Percentiles rank a stretch among this genome's conserved stretches.
These are phyloP conservation scores for Ceratorhiza oryzae-sativae DNA, from an alignment of 1,284 basidiomycete species.

Conservation along the genomic window DNA sequence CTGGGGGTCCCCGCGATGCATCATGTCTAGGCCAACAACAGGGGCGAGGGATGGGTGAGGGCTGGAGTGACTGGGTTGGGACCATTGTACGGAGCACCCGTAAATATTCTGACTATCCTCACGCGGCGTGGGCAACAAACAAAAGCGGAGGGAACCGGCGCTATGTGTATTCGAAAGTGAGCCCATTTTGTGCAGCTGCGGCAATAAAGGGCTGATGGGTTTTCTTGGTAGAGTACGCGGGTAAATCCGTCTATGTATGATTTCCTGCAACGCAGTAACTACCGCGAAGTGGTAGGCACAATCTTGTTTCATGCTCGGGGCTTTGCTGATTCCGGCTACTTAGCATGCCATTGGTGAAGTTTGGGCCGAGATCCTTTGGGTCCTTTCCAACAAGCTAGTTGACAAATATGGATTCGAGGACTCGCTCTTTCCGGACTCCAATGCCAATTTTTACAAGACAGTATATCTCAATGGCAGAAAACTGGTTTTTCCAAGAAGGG, in stretches of 20 bases:
- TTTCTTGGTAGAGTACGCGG: constrained; percentile 51
- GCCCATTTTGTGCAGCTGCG: not conserved
- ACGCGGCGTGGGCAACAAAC: constrained; percentile 61
- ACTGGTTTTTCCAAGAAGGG: constrained; percentile 57
- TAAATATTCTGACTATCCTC: constrained; percentile 53
- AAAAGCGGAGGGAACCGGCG: constrained; percentile 57
- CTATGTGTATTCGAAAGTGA: constrained; percentile 54
- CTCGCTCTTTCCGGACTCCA: constrained; percentile 54
- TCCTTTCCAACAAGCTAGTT: constrained; percentile 53
- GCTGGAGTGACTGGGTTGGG: constrained; percentile 53
- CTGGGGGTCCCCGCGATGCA: constrained; percentile 60
- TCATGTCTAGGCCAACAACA: constrained; percentile 60
- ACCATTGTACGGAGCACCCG: constrained; percentile 54
- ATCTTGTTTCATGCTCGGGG: not conserved
- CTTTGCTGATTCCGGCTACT: constrained; percentile 37
- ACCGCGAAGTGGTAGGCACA: constrained; percentile 48
- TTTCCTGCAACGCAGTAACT: constrained; percentile 58
- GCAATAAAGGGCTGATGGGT: not conserved
- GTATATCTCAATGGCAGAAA: constrained; percentile 47
- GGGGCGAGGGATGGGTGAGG: constrained; percentile 61
- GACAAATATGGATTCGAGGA: constrained; percentile 55
- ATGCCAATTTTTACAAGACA: constrained; percentile 52
- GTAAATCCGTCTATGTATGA: constrained; percentile 61
- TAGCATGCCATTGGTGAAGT: constrained; percentile 58
- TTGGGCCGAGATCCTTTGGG: constrained; percentile 61